Evolutionary conservation across 2,329 filamentous ascomycete genomes (phyloP), one percentile per base, ranked within the genome.

Genomic region (Diaporthe capsici): DNA sequence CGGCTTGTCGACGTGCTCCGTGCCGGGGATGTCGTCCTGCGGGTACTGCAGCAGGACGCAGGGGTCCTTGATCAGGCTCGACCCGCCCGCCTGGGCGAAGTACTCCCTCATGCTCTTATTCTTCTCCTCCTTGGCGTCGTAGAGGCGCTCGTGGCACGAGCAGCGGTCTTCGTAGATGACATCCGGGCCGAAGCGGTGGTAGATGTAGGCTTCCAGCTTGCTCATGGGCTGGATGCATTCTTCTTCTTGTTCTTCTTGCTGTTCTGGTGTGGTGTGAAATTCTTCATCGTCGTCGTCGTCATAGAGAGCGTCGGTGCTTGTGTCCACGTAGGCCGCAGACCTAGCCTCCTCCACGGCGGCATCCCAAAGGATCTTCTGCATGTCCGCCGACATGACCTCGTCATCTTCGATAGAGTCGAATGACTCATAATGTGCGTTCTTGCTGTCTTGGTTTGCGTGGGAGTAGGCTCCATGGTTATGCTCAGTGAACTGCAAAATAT

Each of bases 1-100:
- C n/a, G 71, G 71, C 49, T 73, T 73, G 10, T 47, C 47, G 37
- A 65, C 71, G 5, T 65, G 1, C 47, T 57, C 71, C 4, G 71
- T 73, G 2, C 71, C 71, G 5, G 34, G 49, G 3, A 73, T 0
- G 3, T 44, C 58, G 1, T 44, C 58, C 20, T 65, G 47, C 10
- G 49, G 49, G 31, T 65, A 57, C 4, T 34, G 34, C 25, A 61
- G 60, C 28, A 73, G 25, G 3, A 37, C 20, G 28, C 71, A 73
- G 1, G n/a, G 25, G n/a, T 65, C 60, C 34, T 57, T 55, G n/a
- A 15, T 28, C 3, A 65, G 34, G 39, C 0, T 7, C 10, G 17
- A 31, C 2, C 15, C 49, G 6, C 22, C 49, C 0, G 20, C 13
- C 12, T n/a, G 12, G 28, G 61, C 61, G 47, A 39, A 37, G 13